Percentiles rank a stretch among this genome's conserved stretches.
These are phyloP conservation scores for Alternaria burnsii DNA, from an alignment of 2,329 filamentous ascomycete species.

Conservation along the genomic window DNA sequence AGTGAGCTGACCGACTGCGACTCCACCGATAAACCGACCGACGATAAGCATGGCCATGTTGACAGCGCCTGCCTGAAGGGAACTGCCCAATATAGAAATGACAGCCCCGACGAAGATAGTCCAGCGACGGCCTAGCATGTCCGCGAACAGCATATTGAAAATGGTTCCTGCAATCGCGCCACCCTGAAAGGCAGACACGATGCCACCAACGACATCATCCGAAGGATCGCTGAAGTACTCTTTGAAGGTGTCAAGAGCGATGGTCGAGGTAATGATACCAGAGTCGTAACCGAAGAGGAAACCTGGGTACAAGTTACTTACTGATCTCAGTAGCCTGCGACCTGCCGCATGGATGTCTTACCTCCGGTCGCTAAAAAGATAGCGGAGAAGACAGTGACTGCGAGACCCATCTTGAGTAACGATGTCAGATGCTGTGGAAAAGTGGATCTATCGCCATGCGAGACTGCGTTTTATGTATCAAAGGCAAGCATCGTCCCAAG, in stretches of 20 bases:
- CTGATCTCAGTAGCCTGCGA: not conserved
- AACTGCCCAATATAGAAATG: too few species aligned
- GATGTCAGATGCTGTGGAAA: slow-evolving; percentile 9
- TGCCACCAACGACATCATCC: slow-evolving; percentile 38
- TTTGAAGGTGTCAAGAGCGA: slow-evolving; percentile 38
- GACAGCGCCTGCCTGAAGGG: too few species aligned
- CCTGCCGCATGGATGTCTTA: not conserved
- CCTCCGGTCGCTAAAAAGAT: slow-evolving; percentile 32
- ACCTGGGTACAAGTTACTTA: not conserved
- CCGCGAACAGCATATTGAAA: slow-evolving; percentile 23
- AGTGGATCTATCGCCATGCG: not conserved
- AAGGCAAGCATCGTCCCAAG: not conserved
- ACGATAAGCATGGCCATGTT: slow-evolving; percentile 57
- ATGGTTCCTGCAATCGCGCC: slow-evolving; percentile 44
- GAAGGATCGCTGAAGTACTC: slow-evolving; percentile 40
- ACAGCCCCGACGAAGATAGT: slow-evolving; percentile 37
- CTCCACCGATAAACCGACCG: slow-evolving; percentile 61
- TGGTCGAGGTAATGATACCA: slow-evolving; percentile 47
- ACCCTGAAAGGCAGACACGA: slow-evolving; percentile 51
- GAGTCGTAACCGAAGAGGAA: slow-evolving; percentile 45
- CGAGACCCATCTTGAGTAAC: slow-evolving; percentile 23
- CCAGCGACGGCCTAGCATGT: slow-evolving; percentile 17
- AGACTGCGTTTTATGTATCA: too few species aligned
- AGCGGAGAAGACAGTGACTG: slow-evolving; percentile 27
- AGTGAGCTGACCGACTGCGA: slow-evolving; percentile 55